Evolutionary conservation across 1,284 basidiomycete species (phyloP), one percentile per base, ranked within the genome.

Genomic region (Melanopsichium pennsylvanicum): DNA sequence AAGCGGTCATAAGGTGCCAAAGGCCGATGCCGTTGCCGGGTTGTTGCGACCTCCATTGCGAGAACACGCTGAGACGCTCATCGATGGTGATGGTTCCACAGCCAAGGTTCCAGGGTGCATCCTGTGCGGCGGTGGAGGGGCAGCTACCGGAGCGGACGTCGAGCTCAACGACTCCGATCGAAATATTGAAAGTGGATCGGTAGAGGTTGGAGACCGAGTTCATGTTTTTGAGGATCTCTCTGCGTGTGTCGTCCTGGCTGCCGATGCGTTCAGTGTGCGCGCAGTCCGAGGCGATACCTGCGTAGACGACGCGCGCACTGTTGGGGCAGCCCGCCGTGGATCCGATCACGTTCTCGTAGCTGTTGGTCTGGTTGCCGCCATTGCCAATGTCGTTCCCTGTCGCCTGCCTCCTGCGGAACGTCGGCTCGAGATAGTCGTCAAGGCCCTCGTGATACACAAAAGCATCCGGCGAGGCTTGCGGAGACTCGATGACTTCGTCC

Each of bases 1-100:
- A 92, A 16, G 89, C 89, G 64, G 89, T 92, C 88, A 94, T 89
- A 12, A 96, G 84, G 83, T 94, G 92, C 90, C 92, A 94, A 22
- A 96, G 84, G 1, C 92, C 93, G 15, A 86, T 86, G 29, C 86
- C 86, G 77, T 92, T 90, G 32, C 62, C 81, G n/a, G 87, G 86
- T 70, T 88, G 88, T 49, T 83, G 76, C 0, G 91, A 91, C 60
- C 92, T 85, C 92, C 92, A 95, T 49, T 87, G 83, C 16, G 90
- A 91, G 81, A 96, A 94, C 13, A 87, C 81, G 19, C 89, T 91
- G 22, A 95, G 85, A 2, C 92, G 86, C 43, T 86, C 82, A 75
- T 90, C 88, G 56, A 92, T 83, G 38, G 70, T 68, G 25, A 77
- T 13, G 6, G 75, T 72, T 38, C 71, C 63, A 29, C 72, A 72